These are phyloP conservation scores for Urtica urens DNA, from an alignment of 306 rosid species.

Conservation along the genomic window DNA sequence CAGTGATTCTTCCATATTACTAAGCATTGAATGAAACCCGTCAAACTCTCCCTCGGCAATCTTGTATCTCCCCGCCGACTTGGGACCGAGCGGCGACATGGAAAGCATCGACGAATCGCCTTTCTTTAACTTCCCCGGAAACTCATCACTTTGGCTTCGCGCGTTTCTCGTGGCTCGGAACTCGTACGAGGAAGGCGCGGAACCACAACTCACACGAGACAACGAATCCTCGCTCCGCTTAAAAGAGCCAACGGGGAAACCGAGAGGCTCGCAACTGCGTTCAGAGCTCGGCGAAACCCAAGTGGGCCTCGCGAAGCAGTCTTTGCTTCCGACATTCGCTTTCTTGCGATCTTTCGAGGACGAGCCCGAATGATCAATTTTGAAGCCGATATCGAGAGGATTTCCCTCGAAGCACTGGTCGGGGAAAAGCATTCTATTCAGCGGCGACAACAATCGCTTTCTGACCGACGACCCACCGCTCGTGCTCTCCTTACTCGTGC, in stretches of 20 bases:
- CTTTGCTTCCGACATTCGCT: slow-evolving; percentile 67
- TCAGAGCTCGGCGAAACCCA: slow-evolving; percentile 45
- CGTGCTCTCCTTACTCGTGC: slow-evolving; percentile 27
- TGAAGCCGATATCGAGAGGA: slow-evolving; percentile 50
- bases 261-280: slow-evolving; percentile 25
- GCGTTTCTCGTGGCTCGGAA: slow-evolving; percentile 27
- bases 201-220: slow-evolving; percentile 20
- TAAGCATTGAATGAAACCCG: slow-evolving; percentile 23
- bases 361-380: slow-evolving; percentile 22
- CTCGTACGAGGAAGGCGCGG: slow-evolving; percentile 23
- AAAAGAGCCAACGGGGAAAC: slow-evolving; percentile 47
- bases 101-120: slow-evolving; percentile 45
- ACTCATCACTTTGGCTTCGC: slow-evolving; percentile 24
- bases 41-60: slow-evolving; percentile 27
- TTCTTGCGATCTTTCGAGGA: slow-evolving; percentile 63
- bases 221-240: slow-evolving; percentile 24
- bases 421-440: slow-evolving; percentile 67
- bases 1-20: slow-evolving; percentile 27
- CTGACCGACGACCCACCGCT: slow-evolving; percentile 51
- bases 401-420: slow-evolving; percentile 57
- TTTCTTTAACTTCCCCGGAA: slow-evolving; percentile 30
- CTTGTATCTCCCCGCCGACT: slow-evolving; percentile 29
- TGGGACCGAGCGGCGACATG: slow-evolving; percentile 89
- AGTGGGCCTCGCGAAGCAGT: slow-evolving; percentile 26
- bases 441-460: slow-evolving; percentile 77